Percentiles rank a stretch among this genome's conserved stretches.
Evolutionary conservation across 768 basidiomycete genomes (phyloP).

Genomic region (Coprinopsis sp.): DNA sequence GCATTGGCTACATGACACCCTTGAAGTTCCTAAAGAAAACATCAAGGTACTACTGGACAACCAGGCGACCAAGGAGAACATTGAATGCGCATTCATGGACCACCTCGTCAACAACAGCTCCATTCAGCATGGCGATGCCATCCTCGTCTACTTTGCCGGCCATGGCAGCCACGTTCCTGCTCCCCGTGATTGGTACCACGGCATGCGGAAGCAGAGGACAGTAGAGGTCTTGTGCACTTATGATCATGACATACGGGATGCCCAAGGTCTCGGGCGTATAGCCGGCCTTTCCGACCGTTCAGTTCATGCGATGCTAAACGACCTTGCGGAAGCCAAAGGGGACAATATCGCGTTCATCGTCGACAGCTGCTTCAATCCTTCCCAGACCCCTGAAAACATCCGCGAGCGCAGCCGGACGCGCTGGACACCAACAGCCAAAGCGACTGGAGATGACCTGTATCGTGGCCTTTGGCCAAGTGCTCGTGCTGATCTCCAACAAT

Average conservation of each 20-base stretch:
- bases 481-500: slow-evolving; percentile 30
- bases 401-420: slow-evolving; percentile 47
- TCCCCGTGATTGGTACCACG: slow-evolving; percentile 58
- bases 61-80: slow-evolving; percentile 55
- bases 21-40: slow-evolving; percentile 55
- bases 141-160: slow-evolving; percentile 71
- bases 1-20: slow-evolving; percentile 51
- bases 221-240: slow-evolving; percentile 64
- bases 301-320: slow-evolving; percentile 53
- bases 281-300: slow-evolving; percentile 69
- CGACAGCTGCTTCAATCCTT: slow-evolving; percentile 58
- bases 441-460: slow-evolving; percentile 50
- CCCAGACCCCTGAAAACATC: slow-evolving; percentile 31
- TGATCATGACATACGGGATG: slow-evolving; percentile 52
- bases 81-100: slow-evolving; percentile 55
- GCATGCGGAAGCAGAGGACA: slow-evolving; percentile 25
- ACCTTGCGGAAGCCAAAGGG: slow-evolving; percentile 54
- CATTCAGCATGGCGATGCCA: slow-evolving; percentile 58
- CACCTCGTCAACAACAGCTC: slow-evolving; percentile 60
- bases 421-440: slow-evolving; percentile 57
- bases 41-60: slow-evolving; percentile 53
- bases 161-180: slow-evolving; percentile 57
- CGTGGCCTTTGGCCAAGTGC: slow-evolving; percentile 51
- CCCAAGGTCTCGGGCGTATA: slow-evolving; percentile 35
- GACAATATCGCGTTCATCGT: slow-evolving; percentile 67